Evolutionary conservation across 805 yeast genomes (phyloP), one percentile per base, ranked within the genome.

Genomic region (Pichia thaimueangensis): DNA sequence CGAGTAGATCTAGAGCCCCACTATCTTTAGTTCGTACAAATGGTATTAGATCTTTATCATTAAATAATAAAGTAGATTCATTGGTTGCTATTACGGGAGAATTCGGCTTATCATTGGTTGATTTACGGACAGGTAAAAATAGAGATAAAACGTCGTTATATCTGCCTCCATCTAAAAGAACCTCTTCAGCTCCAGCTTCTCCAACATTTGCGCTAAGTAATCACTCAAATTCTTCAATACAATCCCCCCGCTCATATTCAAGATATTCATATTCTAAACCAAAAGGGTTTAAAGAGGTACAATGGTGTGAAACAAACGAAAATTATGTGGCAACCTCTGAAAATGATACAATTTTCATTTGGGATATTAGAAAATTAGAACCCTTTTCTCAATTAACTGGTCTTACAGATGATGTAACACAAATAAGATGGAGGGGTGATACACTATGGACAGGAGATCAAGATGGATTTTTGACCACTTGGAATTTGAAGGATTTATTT

Each of bases 101-200:
- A 20, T 79, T 79, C 55, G 96, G 95, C 2, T 71, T 86, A 9
- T 80, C 93, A 0, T 60, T 87, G 30, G 71, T 79, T 48, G 96
- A 87, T 59, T 61, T 85, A 49, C 69, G 95, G 50, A 68, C 71
- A 4, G 41, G 35, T n/a, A 20, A 40, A 21, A 16, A 24, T 17
- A 65, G 70, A 6, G 66, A 65, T 16, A 39, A 45, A 19, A 36
- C 47, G 15, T 29, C 45, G 1, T 19, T 35, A 8, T 43, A 43
- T 35, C 22, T 43, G 27, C 43, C 50, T 15, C 16, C 35, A 10
- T 17, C 8, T n/a, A n/a, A n/a, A n/a, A n/a, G n/a, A n/a, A n/a
- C n/a, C n/a, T n/a, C n/a, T n/a, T n/a, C n/a, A n/a, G n/a, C n/a
- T n/a, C 19, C 20, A 15, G 4, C 7, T n/a, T 3, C 35, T 8